Evolutionary conservation across 257 asterid genomes (phyloP).

Genomic region (Solanum bukasovii): DNA sequence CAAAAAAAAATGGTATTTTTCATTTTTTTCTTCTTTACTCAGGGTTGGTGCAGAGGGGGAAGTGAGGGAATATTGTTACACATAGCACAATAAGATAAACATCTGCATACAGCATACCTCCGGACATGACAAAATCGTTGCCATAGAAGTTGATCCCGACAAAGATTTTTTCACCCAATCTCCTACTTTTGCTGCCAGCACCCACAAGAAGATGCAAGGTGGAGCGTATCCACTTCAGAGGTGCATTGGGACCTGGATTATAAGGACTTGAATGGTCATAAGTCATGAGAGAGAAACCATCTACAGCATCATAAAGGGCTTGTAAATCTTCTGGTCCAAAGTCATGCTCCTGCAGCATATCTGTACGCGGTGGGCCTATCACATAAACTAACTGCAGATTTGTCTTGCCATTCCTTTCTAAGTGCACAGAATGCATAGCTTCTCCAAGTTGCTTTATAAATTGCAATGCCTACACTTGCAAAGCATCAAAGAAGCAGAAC

Average conservation of each 20-base stretch:
- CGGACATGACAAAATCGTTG: conserved; percentile 66
- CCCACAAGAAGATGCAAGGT: conserved; percentile 53
- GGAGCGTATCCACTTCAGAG: conserved; percentile 73
- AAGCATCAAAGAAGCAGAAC: conserved; percentile 1
- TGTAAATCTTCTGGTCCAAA: conserved; percentile 75
- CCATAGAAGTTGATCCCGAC: conserved; percentile 86
- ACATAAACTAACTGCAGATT: conserved; percentile 66
- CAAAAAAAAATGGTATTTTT: neutral
- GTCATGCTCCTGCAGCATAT: conserved; percentile 54
- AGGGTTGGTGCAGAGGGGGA: neutral
- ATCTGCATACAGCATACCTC: conserved; percentile 69
- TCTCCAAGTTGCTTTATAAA: conserved; percentile 75
- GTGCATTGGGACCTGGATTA: conserved; percentile 98
- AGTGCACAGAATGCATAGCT: conserved; percentile 56
- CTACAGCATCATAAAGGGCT: conserved; percentile 48
- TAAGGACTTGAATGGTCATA: conserved; percentile 92
- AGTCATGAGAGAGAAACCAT: conserved; percentile 95
- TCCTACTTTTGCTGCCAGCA: conserved; percentile 12
- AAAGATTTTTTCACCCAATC: conserved; percentile 48
- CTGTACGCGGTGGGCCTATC: conserved; percentile 79
- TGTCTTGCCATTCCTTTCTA: conserved; percentile 24
- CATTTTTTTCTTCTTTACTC: neutral
- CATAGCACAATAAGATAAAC: neutral
- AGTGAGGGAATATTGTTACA: neutral
- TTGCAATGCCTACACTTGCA: conserved; percentile 53